phyloP scores from a whole-genome alignment of 2,329 filamentous ascomycete genomes.

The Calonectria crousiana region DNA sequence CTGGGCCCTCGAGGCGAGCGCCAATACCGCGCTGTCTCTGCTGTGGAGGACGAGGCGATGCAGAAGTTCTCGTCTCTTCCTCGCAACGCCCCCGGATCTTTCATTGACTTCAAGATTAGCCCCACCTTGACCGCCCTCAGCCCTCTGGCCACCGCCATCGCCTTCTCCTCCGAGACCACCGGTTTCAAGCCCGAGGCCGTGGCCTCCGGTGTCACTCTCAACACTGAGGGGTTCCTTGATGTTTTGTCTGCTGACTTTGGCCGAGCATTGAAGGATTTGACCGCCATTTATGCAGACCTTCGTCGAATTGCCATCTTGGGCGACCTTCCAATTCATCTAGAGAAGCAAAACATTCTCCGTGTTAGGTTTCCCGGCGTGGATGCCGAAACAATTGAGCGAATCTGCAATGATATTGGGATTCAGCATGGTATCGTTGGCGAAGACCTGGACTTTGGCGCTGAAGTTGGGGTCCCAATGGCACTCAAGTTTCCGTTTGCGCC shows the following conservation, averaged over 20 bases:
- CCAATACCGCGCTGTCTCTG: constrained; percentile 82
- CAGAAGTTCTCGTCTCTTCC: constrained; percentile 73
- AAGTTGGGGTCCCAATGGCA: constrained; percentile 77
- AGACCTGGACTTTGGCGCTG: constrained; percentile 78
- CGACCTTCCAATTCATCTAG: constrained; percentile 84
- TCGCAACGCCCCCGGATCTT: constrained; percentile 76
- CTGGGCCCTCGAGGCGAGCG: constrained; percentile 79
- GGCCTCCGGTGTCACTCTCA: constrained; percentile 71
- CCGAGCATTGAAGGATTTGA: constrained; percentile 85
- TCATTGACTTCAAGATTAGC: constrained; percentile 88
- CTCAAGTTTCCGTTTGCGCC: constrained; percentile 90
- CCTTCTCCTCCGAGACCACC: constrained; percentile 58
- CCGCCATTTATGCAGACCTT: constrained; percentile 83
- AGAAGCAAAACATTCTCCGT: constrained; percentile 75
- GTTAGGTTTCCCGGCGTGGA: constrained; percentile 95
- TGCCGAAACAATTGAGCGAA: constrained; percentile 79
- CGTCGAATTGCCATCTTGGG: constrained; percentile 82
- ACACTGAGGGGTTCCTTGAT: constrained; percentile 86
- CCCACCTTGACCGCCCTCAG: constrained; percentile 92
- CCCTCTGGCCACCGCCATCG: constrained; percentile 71
- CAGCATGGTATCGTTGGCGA: constrained; percentile 82
- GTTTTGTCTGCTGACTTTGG: constrained; percentile 90
- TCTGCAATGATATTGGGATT: constrained; percentile 91
- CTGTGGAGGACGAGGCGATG: constrained; percentile 78
- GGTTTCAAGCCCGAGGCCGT: constrained; percentile 55